Evolutionary conservation across 2,329 filamentous ascomycete species (phyloP).

Genomic region (Diaporthe ilicicola): DNA sequence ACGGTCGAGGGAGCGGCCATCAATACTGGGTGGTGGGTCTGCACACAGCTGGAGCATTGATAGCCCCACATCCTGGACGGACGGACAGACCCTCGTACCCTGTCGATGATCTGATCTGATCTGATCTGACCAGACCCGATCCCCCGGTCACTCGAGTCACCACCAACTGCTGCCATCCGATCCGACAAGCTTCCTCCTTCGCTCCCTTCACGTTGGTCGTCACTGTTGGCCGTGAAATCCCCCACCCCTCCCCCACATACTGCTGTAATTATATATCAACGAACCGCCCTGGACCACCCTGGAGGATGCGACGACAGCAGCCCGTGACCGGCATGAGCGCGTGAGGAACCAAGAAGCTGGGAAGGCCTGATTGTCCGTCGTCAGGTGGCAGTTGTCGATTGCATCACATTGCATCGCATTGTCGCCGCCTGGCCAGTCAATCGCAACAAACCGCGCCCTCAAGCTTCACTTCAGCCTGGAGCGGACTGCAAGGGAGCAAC

Average conservation of each 20-base stretch:
- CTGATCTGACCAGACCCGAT: conserved; percentile 4
- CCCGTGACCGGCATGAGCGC: not conserved
- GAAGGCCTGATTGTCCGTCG: not conserved
- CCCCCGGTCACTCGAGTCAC: conserved; percentile 3
- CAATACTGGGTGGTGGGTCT: not conserved
- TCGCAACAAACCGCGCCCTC: not conserved
- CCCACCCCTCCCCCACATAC: not conserved
- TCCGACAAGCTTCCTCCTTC: conserved; percentile 6
- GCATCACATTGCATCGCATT: not conserved
- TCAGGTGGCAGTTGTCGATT: not conserved
- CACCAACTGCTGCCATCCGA: not conserved
- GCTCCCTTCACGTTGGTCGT: not conserved
- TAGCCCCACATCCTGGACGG: not conserved
- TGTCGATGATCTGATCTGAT: conserved; percentile 12
- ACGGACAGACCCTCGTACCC: not conserved
- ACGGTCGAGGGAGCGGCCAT: no score
- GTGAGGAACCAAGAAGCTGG: conserved; percentile 3
- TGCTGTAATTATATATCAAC: not conserved
- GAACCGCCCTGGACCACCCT: not conserved
- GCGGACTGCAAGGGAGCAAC: not conserved
- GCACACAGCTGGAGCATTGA: not conserved
- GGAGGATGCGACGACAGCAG: conserved; percentile 1
- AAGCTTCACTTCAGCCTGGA: not conserved
- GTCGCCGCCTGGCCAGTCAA: not conserved
- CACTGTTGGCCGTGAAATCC: not conserved